Conservation (phyloP, 2,329 filamentous ascomycete species). For the Helotiales sp. region DNA sequence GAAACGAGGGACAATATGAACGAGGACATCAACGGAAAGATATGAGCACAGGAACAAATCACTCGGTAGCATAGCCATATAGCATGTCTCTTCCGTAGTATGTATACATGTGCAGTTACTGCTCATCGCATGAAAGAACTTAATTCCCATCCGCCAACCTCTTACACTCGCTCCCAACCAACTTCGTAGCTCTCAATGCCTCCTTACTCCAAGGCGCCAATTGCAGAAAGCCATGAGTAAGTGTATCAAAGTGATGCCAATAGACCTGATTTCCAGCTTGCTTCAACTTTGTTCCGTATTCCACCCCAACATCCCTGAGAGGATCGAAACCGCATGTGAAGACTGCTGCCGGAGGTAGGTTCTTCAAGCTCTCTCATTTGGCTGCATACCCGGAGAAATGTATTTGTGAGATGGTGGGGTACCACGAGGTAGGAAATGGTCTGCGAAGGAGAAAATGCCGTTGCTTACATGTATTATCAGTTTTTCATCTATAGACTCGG, state of each 20-base stretch:
- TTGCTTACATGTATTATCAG: conserved; percentile 19
- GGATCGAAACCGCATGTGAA: conserved; percentile 38
- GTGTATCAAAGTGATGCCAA: conserved; percentile 20
- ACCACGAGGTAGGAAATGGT: conserved; percentile 34
- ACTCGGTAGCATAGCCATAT: too few species aligned
- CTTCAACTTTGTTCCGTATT: conserved; percentile 33
- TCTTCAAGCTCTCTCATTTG: conserved; percentile 21
- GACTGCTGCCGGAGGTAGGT: conserved; percentile 28
- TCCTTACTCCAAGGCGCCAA: conserved; percentile 35
- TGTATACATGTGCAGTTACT: too few species aligned
- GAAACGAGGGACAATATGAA: too few species aligned
- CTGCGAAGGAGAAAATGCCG: conserved; percentile 37
- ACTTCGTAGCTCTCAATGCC: conserved; percentile 20
- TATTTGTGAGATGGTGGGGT: conserved; percentile 30
- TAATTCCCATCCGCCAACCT: not conserved
- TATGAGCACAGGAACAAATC: too few species aligned
- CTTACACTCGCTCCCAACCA: conserved; percentile 3
- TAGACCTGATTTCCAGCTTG: conserved; percentile 29
- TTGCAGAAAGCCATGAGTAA: conserved; percentile 34
- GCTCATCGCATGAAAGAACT: too few species aligned
- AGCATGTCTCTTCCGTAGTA: too few species aligned
- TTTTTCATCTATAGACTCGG: too few species aligned
- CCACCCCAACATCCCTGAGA: conserved; percentile 35
- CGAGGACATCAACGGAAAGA: too few species aligned
- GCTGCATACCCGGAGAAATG: conserved; percentile 36